Conservation (phyloP, 805 yeast genomes). For the Saccharomycopsis sp. region DNA sequence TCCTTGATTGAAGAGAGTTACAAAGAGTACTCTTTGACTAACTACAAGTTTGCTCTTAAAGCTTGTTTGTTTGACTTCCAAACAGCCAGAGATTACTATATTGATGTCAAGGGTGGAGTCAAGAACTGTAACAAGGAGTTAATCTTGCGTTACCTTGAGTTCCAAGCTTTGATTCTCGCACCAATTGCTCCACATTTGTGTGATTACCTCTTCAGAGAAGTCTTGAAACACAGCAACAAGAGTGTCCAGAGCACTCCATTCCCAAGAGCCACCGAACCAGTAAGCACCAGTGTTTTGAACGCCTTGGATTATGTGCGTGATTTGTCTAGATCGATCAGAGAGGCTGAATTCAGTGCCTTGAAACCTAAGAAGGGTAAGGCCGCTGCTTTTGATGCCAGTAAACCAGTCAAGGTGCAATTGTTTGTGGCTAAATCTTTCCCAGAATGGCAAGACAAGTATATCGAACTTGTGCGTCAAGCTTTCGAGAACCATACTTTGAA, state of each 20-base stretch:
- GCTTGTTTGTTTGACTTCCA: constrained; percentile 91
- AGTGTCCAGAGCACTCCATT: constrained; percentile 71
- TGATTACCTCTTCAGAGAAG: constrained; percentile 82
- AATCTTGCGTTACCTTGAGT: constrained; percentile 73
- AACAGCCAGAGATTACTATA: constrained; percentile 90
- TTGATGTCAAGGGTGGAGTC: constrained; percentile 54
- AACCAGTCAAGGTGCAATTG: constrained; percentile 68
- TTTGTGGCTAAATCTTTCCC: constrained; percentile 81
- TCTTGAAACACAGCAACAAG: constrained; percentile 49
- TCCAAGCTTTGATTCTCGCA: constrained; percentile 75
- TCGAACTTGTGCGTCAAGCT: constrained; percentile 71
- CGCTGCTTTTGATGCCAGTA: constrained; percentile 60
- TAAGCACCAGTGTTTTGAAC: constrained; percentile 54
- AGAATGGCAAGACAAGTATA: constrained; percentile 81
- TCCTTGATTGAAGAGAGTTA: constrained; percentile 66
- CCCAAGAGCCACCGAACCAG: constrained; percentile 70
- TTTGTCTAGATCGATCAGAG: constrained; percentile 80
- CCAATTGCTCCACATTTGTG: constrained; percentile 97
- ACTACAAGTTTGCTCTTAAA: constrained; percentile 85
- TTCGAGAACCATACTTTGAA: constrained; percentile 58
- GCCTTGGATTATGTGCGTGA: constrained; percentile 75
- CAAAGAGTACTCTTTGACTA: constrained; percentile 62
- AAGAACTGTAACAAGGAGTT: constrained; percentile 75
- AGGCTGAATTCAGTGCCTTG: constrained; percentile 79
- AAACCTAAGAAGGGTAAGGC: constrained; percentile 83